Evolutionary conservation across 129 eudicot species (phyloP), one percentile per base, ranked within the genome.

Genomic region (Kitagawia praeruptora): DNA sequence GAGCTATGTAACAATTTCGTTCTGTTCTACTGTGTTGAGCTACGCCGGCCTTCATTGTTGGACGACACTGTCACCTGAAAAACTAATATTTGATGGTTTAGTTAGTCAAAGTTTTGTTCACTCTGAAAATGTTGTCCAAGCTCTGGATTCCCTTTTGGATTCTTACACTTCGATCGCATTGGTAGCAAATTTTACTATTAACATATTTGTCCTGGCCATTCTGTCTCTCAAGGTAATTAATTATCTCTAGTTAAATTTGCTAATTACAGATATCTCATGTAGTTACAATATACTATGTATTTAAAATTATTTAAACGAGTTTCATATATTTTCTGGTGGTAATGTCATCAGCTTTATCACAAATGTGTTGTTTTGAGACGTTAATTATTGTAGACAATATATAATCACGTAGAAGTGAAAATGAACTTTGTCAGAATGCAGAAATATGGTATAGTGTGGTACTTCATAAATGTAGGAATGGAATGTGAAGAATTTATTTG

Each of bases 161-260:
- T 92, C 98, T 74, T 85, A 86, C 81, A 81, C 92, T 70, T 85
- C 93, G 40, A 81, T 92, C 77, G 85, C 96, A 10, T 80, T 95
- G 89, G 86, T 85, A 82, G 89, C 82, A 78, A 77, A 78, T 90
- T 86, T 87, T 83, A 85, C 75, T 12, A 77, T 90, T 83, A 90
- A 92, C 83, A 76, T 88, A 21, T 86, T 85, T 87, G 75, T 95
- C 72, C 88, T 90, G 83, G 78, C 80, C 72, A 77, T 90, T 79
- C 78, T 95, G 86, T 84, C 84, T 81, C 88, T 95, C 34, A 95
- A 95, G 97, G 98, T 95, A 85, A 71, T 47, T 46, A 25, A 64
- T 48, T 40, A 42, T 28, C 80, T 79, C 15, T 21, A 8, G 63
- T 28, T 28, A 67, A 21, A 46, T 46, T 67, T 64, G 3, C 72